phyloP scores from a whole-genome alignment of 2,329 filamentous ascomycete genomes.

The Arthrobotrys musiformis region DNA sequence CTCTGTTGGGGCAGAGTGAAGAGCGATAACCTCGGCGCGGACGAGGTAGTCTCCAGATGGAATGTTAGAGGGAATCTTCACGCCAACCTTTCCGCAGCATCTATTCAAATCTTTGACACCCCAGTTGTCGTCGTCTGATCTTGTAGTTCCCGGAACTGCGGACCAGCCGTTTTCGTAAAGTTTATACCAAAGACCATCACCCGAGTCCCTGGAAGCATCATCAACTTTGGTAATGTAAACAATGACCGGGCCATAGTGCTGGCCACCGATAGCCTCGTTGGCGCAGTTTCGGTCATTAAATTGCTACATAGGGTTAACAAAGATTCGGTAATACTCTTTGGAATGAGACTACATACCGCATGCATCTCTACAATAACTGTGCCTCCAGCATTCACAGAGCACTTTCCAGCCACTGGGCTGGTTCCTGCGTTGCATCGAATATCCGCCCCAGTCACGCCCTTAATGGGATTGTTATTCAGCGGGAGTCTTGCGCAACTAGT shows the following conservation, averaged over 20 bases:
- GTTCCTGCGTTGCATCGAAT: conserved; percentile 67
- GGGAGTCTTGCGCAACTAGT: conserved; percentile 67
- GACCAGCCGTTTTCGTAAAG: conserved; percentile 67
- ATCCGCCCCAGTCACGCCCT: conserved; percentile 65
- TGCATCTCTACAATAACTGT: conserved; percentile 71
- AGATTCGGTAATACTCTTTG: conserved; percentile 62
- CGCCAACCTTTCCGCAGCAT: conserved; percentile 65
- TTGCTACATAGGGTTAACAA: conserved; percentile 64
- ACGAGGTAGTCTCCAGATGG: conserved; percentile 69
- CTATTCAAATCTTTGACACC: conserved; percentile 64
- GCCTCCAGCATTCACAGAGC: conserved; percentile 64
- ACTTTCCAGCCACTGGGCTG: conserved; percentile 63
- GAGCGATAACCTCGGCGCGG: conserved; percentile 68
- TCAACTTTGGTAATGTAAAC: conserved; percentile 68
- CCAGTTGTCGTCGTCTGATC: conserved; percentile 64
- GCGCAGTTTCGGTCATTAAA: conserved; percentile 65
- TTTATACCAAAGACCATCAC: conserved; percentile 68
- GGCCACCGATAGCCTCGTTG: conserved; percentile 68
- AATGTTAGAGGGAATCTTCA: conserved; percentile 67
- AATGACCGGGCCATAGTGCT: conserved; percentile 69
- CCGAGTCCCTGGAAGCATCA: conserved; percentile 65
- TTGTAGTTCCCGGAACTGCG: conserved; percentile 62
- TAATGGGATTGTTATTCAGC: conserved; percentile 67
- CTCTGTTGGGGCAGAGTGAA: conserved; percentile 67
- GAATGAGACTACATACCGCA: conserved; percentile 59